phyloP scores from a whole-genome alignment of 768 basidiomycete genomes.

The Punctularia strigosozonata region DNA sequence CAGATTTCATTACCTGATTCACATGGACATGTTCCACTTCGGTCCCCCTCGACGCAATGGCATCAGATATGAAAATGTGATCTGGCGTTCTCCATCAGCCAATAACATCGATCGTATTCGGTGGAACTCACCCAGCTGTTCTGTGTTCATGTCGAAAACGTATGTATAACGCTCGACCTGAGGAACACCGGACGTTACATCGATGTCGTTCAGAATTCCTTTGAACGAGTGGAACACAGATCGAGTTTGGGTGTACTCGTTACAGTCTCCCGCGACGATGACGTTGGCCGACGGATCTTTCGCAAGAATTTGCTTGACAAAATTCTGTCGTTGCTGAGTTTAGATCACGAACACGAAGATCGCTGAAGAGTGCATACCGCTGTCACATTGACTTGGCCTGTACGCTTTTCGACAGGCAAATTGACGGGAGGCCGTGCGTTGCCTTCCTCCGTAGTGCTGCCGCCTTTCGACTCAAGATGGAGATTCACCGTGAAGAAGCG shows the following conservation, averaged over 20 bases:
- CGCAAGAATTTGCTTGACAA: slow-evolving; percentile 32
- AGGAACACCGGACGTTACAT: slow-evolving; percentile 35
- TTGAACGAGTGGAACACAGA: slow-evolving; percentile 35
- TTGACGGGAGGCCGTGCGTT: slow-evolving; percentile 51
- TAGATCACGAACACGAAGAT: not conserved
- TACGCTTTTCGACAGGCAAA: slow-evolving; percentile 32
- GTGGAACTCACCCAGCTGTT: too few relatives aligned
- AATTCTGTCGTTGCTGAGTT: slow-evolving; percentile 23
- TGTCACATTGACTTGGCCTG: slow-evolving; percentile 35
- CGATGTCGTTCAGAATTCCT: slow-evolving; percentile 32
- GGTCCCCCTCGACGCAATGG: slow-evolving; percentile 27
- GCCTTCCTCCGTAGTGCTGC: slow-evolving; percentile 41
- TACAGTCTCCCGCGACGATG: slow-evolving; percentile 49
- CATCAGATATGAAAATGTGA: slow-evolving; percentile 40
- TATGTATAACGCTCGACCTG: slow-evolving; percentile 48
- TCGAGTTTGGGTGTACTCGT: slow-evolving; percentile 44
- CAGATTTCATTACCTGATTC: too few relatives aligned
- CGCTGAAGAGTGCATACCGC: slow-evolving; percentile 26
- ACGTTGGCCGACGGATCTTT: slow-evolving; percentile 34
- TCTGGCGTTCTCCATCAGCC: too few relatives aligned
- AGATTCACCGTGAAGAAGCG: slow-evolving; percentile 49
- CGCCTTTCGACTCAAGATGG: slow-evolving; percentile 47
- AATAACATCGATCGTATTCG: too few relatives aligned
- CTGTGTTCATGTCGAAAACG: slow-evolving; percentile 43
- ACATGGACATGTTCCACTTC: slow-evolving; percentile 49